phyloP scores from a whole-genome alignment of 768 basidiomycete species.

The Lactarius sanguifluus region DNA sequence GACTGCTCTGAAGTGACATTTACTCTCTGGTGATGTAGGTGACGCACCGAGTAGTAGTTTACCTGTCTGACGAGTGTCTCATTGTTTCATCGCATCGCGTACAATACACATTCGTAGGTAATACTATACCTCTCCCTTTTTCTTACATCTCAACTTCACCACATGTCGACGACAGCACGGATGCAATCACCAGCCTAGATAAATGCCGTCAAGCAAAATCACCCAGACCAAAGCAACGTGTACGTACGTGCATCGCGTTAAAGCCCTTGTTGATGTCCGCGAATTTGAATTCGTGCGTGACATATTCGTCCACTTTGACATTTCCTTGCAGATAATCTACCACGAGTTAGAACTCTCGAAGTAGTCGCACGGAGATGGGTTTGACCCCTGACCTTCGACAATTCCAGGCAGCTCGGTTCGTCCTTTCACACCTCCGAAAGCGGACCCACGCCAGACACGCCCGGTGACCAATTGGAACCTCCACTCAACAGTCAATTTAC shows the following conservation, averaged over 20 bases:
- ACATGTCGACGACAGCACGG: slow-evolving; percentile 93
- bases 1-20: not conserved
- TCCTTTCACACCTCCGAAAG: slow-evolving; percentile 98
- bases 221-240: not conserved
- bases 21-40: not conserved
- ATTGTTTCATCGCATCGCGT: not conserved
- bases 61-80: not conserved
- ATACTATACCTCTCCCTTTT: not conserved
- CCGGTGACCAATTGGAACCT: slow-evolving; percentile 73
- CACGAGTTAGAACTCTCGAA: slow-evolving; percentile 18
- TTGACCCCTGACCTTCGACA: slow-evolving; percentile 65
- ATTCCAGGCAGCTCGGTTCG: slow-evolving; percentile 93
- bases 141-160: slow-evolving; percentile 6
- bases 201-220: slow-evolving; percentile 21
- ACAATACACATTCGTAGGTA: not conserved
- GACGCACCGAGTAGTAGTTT: not conserved
- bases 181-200: slow-evolving; percentile 81
- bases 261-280: slow-evolving; percentile 85
- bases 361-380: not conserved
- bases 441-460: slow-evolving; percentile 90
- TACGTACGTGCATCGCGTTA: slow-evolving; percentile 93
- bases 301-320: slow-evolving; percentile 93
- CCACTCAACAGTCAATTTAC: slow-evolving; percentile 33
- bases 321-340: slow-evolving; percentile 79
- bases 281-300: slow-evolving; percentile 80